These are phyloP conservation scores for Sordaria brevicollis DNA, from an alignment of 495 filamentous ascomycete species.

Conservation along the genomic window DNA sequence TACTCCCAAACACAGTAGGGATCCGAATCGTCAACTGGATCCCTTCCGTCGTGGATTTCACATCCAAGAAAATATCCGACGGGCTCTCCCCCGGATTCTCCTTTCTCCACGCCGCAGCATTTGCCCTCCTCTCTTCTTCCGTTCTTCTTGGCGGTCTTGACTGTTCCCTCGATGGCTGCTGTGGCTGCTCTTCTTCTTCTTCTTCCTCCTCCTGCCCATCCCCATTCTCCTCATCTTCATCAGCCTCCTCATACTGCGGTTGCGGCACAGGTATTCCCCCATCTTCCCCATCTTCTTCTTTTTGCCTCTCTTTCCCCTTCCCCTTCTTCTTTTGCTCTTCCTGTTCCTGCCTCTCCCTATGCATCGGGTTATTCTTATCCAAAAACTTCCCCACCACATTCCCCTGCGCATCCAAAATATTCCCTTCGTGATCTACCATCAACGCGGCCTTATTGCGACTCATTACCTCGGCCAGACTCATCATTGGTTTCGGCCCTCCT, in stretches of 20 bases:
- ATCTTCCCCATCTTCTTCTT: background rate
- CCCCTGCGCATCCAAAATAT: slow-evolving; percentile 33
- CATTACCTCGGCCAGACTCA: slow-evolving; percentile 28
- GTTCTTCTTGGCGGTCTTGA: slow-evolving; percentile 11
- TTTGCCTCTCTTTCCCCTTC: background rate
- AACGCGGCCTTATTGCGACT: slow-evolving; percentile 22
- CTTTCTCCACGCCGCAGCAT: slow-evolving; percentile 28
- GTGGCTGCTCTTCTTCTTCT: background rate
- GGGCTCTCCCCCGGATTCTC: slow-evolving; percentile 32
- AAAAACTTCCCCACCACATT: slow-evolving; percentile 36
- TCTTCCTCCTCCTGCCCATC: background rate
- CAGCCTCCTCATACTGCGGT: slow-evolving; percentile 5
- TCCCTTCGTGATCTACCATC: slow-evolving; percentile 34
- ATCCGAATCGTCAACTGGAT: slow-evolving; percentile 42
- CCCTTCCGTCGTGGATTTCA: slow-evolving; percentile 41
- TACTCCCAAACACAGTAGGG: slow-evolving; percentile 37
- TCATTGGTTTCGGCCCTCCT: slow-evolving; percentile 1
- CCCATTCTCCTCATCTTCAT: background rate
- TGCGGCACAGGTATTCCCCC: slow-evolving; percentile 1
- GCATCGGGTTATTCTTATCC: slow-evolving; percentile 26
- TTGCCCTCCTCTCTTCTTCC: slow-evolving; percentile 24
- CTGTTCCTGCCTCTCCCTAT: slow-evolving; percentile 5
- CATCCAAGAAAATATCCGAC: slow-evolving; percentile 41
- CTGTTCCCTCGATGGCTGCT: slow-evolving; percentile 1
- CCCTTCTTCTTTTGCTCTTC: background rate